Evolutionary conservation across 1,139 yeast species (phyloP).

Genomic region (Groenewaldozyma auringiensis): DNA sequence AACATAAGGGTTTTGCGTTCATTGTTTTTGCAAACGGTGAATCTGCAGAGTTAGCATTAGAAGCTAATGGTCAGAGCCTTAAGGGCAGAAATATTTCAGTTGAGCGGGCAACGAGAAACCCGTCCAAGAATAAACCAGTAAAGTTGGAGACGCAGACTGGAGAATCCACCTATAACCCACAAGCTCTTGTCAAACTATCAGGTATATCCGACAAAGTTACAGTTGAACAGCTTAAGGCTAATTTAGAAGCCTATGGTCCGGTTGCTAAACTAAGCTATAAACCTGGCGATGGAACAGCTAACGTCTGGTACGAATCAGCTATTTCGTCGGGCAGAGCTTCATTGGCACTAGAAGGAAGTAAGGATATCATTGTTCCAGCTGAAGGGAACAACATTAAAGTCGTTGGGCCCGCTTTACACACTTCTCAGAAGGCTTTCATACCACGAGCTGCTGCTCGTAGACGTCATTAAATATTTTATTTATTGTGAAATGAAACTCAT

Average conservation of each 20-base stretch:
- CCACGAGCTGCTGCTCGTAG: slow-evolving; percentile 1
- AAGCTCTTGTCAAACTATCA: slow-evolving; percentile 16
- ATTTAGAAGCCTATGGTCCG: slow-evolving; percentile 39
- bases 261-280: slow-evolving; percentile 46
- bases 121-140: slow-evolving; percentile 3
- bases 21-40: slow-evolving; percentile 22
- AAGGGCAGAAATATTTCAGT: slow-evolving; percentile 20
- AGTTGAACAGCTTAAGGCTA: slow-evolving; percentile 21
- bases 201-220: slow-evolving; percentile 25
- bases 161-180: slow-evolving; percentile 11
- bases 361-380: slow-evolving; percentile 19
- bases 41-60: slow-evolving; percentile 24
- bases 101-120: slow-evolving; percentile 12
- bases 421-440: background rate
- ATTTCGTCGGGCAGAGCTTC: slow-evolving; percentile 52
- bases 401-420: slow-evolving; percentile 1
- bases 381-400: slow-evolving; percentile 31
- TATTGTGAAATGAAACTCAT: no score
- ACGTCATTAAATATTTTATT: no score
- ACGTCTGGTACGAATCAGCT: slow-evolving; percentile 43
- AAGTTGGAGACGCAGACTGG: slow-evolving; percentile 5
- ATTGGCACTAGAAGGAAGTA: slow-evolving; percentile 41
- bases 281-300: slow-evolving; percentile 45
- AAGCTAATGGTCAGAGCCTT: slow-evolving; percentile 16
- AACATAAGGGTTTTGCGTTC: slow-evolving; percentile 33